Conservation (phyloP, 371 early-diverging fungal species). For the Mucor mucedo region DNA sequence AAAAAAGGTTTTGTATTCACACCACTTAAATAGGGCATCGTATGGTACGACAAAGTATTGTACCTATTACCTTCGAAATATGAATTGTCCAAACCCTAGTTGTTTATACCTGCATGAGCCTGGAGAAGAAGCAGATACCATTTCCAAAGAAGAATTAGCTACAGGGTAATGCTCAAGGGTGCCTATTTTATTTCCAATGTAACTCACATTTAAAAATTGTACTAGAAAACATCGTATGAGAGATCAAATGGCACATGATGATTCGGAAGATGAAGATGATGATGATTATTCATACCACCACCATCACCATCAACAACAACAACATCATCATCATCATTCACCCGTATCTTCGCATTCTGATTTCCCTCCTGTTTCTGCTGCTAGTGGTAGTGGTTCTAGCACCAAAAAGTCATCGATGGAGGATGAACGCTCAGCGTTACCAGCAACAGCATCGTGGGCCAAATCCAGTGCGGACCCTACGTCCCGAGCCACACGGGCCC, state of each 20-base stretch:
- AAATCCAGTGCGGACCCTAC: constrained; percentile 35
- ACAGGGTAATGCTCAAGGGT: constrained; percentile 49
- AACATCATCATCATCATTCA: background rate
- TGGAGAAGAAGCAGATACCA: constrained; percentile 87
- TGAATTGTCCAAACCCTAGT: constrained; percentile 89
- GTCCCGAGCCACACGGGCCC: constrained; percentile 41
- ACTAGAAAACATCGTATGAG: constrained; percentile 64
- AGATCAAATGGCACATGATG: constrained; percentile 54
- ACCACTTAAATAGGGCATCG: constrained; percentile 51
- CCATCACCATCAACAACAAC: background rate
- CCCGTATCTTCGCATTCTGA: constrained; percentile 26
- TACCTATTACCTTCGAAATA: constrained; percentile 89
- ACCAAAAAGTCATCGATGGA: constrained; percentile 7
- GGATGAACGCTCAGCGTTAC: constrained; percentile 61
- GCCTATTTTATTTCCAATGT: background rate
- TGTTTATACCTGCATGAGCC: constrained; percentile 97
- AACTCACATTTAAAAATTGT: background rate
- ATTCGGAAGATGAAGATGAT: constrained; percentile 21
- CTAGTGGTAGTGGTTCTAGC: background rate
- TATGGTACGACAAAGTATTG: constrained; percentile 99
- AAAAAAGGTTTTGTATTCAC: background rate
- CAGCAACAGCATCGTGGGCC: constrained; percentile 71
- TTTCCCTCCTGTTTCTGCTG: background rate
- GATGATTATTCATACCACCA: constrained; percentile 15
- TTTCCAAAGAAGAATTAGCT: constrained; percentile 67